Conservation (phyloP, 352 stramenopile species). For the Pythium guiyangense region DNA sequence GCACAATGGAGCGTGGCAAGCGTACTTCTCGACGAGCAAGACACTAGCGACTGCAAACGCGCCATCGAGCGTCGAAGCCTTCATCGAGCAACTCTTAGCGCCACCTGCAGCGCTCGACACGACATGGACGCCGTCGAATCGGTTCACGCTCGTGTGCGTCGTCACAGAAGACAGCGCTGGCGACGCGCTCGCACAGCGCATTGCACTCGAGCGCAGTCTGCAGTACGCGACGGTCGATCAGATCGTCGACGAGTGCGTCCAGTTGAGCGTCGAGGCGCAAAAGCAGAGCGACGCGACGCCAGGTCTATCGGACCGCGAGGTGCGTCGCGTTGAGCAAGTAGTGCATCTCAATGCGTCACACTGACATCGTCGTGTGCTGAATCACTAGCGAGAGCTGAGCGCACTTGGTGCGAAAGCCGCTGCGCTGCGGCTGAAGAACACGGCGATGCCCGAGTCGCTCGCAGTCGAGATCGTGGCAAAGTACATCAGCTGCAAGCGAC, state of each 20-base stretch:
- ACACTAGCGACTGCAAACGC: neutral
- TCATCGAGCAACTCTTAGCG: constrained; percentile 1
- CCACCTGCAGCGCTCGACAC: constrained; percentile 10
- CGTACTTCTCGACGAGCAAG: neutral
- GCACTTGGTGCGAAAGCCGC: constrained; percentile 41
- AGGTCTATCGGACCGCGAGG: constrained; percentile 38
- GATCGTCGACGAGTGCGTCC: constrained; percentile 51
- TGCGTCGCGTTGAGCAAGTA: constrained; percentile 12
- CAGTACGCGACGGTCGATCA: constrained; percentile 29
- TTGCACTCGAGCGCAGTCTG: constrained; percentile 36
- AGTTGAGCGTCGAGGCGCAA: constrained; percentile 39
- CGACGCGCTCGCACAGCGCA: constrained; percentile 14
- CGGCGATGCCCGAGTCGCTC: constrained; percentile 32
- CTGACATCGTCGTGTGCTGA: neutral
- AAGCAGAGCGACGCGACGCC: constrained; percentile 32
- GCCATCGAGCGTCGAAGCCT: neutral
- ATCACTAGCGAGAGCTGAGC: constrained; percentile 38
- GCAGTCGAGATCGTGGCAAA: constrained; percentile 42
- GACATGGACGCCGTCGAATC: constrained; percentile 5
- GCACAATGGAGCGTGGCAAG: constrained; percentile 19
- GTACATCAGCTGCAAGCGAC: constrained; percentile 21
- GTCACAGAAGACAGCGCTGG: constrained; percentile 26
- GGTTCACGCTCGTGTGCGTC: constrained; percentile 20
- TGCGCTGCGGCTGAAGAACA: constrained; percentile 41
- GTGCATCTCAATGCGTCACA: no score